Evolutionary conservation across 179 eudicot genomes (phyloP), one percentile per base, ranked within the genome.

Genomic region (Beta lomatogona): DNA sequence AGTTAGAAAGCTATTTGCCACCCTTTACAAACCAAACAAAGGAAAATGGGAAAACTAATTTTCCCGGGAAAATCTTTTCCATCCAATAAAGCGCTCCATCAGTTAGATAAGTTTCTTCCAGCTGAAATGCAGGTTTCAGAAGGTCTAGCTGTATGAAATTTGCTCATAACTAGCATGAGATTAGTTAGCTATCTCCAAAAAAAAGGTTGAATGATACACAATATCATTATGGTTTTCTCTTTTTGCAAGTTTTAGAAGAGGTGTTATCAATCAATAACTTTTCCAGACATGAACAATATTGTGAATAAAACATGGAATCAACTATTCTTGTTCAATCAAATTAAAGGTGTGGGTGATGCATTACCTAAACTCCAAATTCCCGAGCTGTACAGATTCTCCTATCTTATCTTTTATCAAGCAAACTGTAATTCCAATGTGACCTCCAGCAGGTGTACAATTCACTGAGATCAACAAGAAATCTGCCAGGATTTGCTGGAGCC

Each of bases 401-500:
- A 94, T 66, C 45, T 81, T 82, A 79, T 96, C 98, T 82, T 91
- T 91, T 9, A 80, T 81, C 75, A 90, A 75, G 25, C 81, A 83
- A 72, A 88, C 97, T 54, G 86, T 78, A 84, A 96, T 59, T 15
- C 89, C 84, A 64, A 96, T 83, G 48, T 89, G 92, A 75, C 98
- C 99, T 69, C 98, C 98, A 44, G 83, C 83, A 44, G 92, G 94
- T 10, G 93, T 91, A 81, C 64, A 92, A 69, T 85, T 89, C 68
- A 96, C 98, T 1, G 97, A 88, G 68, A 91, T 82, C 66, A 86
- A 80, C 84, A 96, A 79, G 84, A 96, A 94, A 83, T 94, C 93
- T 36, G 99, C 99, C 15, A 96, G 79, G 78, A 96, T 83, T 85
- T 96, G 99, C 81, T 96, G 98, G 77, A 96, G 96, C 89, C 99